Conservation (phyloP, 495 filamentous ascomycete genomes). For the Extremus antarcticus region DNA sequence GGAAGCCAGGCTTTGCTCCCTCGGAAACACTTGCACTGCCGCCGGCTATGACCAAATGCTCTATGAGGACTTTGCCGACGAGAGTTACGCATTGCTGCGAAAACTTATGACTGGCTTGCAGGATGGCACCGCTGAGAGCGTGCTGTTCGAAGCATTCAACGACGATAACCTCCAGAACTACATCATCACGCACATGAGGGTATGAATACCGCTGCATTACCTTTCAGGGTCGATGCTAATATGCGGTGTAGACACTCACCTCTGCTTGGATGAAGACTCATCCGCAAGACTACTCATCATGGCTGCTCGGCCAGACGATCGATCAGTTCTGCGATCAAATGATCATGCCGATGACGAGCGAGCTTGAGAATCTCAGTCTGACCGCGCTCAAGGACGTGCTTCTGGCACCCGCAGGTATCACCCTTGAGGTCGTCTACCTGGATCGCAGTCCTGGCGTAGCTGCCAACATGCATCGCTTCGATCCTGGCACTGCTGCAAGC, state of each 20-base stretch:
- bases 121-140: conserved; percentile 44
- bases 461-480: conserved; percentile 67
- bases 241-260: conserved; percentile 71
- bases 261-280: conserved; percentile 78
- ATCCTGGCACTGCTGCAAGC: conserved; percentile 36
- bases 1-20: conserved; percentile 53
- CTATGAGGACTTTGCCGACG: conserved; percentile 76
- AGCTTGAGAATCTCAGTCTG: conserved; percentile 84
- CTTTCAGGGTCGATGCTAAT: neutral
- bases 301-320: conserved; percentile 48
- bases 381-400: conserved; percentile 67
- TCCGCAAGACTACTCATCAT: conserved; percentile 55
- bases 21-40: conserved; percentile 59
- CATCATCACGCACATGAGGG: conserved; percentile 64
- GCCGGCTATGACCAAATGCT: conserved; percentile 56
- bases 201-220: conserved; percentile 23
- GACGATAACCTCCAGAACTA: conserved; percentile 50
- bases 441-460: conserved; percentile 73
- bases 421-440: conserved; percentile 80
- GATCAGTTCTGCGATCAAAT: conserved; percentile 57
- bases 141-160: conserved; percentile 69
- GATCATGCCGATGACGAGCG: conserved; percentile 63
- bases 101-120: conserved; percentile 43
- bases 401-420: conserved; percentile 66
- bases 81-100: conserved; percentile 54